Percentiles rank a stretch among this genome's conserved stretches.
These are phyloP conservation scores for Psilocybe cyanescens DNA, from an alignment of 768 basidiomycete genomes.

Conservation along the genomic window DNA sequence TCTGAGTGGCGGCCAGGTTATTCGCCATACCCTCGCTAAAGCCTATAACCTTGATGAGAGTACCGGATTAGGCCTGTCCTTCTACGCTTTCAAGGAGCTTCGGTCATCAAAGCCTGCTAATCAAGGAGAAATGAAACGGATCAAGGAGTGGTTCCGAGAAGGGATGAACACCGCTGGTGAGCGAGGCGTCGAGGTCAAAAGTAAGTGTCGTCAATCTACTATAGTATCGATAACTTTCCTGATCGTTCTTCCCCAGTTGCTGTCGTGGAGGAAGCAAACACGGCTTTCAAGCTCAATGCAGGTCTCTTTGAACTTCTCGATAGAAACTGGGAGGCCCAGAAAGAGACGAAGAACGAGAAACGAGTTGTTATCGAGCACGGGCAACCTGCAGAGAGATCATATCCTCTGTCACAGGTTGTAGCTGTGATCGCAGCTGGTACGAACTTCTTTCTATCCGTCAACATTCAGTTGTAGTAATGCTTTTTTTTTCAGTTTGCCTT, in stretches of 20 bases:
- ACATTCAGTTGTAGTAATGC: conserved; percentile 15
- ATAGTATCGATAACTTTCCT: background rate
- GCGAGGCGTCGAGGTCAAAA: conserved; percentile 42
- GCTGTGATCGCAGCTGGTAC: conserved; percentile 39
- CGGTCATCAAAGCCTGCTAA: conserved; percentile 46
- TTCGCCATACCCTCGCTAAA: conserved; percentile 64
- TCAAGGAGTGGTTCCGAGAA: conserved; percentile 73
- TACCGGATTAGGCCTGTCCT: conserved; percentile 57
- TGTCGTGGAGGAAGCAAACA: conserved; percentile 51
- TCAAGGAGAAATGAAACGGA: conserved; percentile 67
- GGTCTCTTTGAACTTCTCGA: conserved; percentile 46
- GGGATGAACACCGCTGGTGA: conserved; percentile 57
- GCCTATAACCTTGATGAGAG: conserved; percentile 64
- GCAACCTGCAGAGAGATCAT: conserved; percentile 24
- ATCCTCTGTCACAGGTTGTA: conserved; percentile 35
- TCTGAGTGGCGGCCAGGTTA: conserved; percentile 77
- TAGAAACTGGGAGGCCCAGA: conserved; percentile 14
- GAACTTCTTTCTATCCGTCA: conserved; percentile 3
- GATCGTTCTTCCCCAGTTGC: conserved; percentile 33
- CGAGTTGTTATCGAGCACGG: conserved; percentile 1
- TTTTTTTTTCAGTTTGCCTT: conserved; percentile 39
- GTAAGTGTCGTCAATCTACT: conserved; percentile 28
- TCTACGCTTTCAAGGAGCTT: conserved; percentile 72
- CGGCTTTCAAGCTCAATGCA: conserved; percentile 52
- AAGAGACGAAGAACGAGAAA: conserved; percentile 13